A percentile compares a stretch with the other conserved stretches of the same genome.
Evolutionary conservation across 2,329 filamentous ascomycete genomes (phyloP).

Genomic region (Ophiostoma ips): DNA sequence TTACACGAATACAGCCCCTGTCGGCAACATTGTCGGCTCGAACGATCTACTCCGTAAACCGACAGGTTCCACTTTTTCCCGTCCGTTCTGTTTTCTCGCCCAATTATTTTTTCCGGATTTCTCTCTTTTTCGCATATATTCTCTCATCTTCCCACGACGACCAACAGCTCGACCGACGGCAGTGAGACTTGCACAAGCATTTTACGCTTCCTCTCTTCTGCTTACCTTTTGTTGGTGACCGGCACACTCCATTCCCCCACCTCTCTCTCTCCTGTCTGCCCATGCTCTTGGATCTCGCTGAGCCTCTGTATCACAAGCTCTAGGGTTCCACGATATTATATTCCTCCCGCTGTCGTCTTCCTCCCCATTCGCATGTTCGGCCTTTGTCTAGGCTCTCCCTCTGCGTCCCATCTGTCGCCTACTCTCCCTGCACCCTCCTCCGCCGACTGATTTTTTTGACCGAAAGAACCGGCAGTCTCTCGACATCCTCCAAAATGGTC

Average conservation of each 20-base stretch:
- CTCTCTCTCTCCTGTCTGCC: not conserved
- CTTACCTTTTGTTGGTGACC: no score
- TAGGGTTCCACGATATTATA: slow-evolving; percentile 1
- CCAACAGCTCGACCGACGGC: not conserved
- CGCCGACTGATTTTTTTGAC: no score
- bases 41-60: slow-evolving; percentile 1
- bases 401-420: not conserved
- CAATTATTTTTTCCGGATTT: slow-evolving; percentile 6
- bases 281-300: slow-evolving; percentile 6
- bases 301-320: slow-evolving; percentile 13
- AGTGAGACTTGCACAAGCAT: not conserved
- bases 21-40: slow-evolving; percentile 4
- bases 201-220: not conserved
- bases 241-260: no score
- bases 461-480: not conserved
- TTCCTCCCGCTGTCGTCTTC: not conserved
- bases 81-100: slow-evolving; percentile 3
- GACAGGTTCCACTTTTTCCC: slow-evolving; percentile 8
- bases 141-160: not conserved
- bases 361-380: not conserved
- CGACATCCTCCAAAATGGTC: slow-evolving; percentile 31
- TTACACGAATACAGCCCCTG: not conserved
- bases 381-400: not conserved
- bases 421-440: not conserved
- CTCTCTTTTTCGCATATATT: not conserved